Percentiles rank a stretch among this genome's conserved stretches.
Conservation (phyloP, 768 basidiomycete genomes). For the Rhodotorula babjevae region DNA sequence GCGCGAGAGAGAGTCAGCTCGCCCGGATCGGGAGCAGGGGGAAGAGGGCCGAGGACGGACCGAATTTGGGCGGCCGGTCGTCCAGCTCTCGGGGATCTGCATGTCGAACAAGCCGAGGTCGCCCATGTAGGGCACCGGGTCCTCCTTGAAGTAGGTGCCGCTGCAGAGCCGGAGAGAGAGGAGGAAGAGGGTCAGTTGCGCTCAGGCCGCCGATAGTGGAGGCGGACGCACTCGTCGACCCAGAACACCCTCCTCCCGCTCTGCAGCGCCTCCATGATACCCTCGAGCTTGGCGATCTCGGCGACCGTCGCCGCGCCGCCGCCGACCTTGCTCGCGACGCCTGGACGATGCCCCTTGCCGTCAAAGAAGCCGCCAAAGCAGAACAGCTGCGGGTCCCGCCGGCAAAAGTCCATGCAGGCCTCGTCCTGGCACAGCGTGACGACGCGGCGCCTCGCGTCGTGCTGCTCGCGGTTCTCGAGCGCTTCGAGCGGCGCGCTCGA, state of each 20-base stretch:
- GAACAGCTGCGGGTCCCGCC: background rate
- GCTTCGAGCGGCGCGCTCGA: background rate
- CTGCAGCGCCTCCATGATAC: slow-evolving; percentile 3
- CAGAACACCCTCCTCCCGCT: slow-evolving; percentile 15
- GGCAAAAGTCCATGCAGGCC: slow-evolving; percentile 15
- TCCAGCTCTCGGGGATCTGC: slow-evolving; percentile 23
- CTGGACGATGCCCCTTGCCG: too few relatives aligned
- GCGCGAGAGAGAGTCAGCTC: background rate
- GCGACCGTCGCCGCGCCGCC: background rate
- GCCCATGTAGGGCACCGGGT: slow-evolving; percentile 10
- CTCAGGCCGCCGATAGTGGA: too few relatives aligned
- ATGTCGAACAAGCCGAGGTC: slow-evolving; percentile 13
- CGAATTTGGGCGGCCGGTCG: background rate
- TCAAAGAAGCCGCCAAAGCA: slow-evolving; percentile 17
- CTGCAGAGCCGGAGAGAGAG: background rate
- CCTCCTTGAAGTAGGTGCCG: slow-evolving; percentile 15
- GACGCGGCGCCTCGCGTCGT: background rate
- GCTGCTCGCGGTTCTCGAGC: slow-evolving; percentile 2
- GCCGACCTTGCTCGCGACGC: background rate
- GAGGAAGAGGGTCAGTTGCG: too few relatives aligned
- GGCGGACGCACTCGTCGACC: slow-evolving; percentile 6
- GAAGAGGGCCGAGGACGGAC: background rate
- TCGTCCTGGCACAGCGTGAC: slow-evolving; percentile 14
- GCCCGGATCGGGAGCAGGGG: background rate
- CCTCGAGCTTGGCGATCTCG: slow-evolving; percentile 16